Base-by-base conservation (phyloP, 2,329 filamentous ascomycete species). In the Fusarium denticulatum region DNA sequence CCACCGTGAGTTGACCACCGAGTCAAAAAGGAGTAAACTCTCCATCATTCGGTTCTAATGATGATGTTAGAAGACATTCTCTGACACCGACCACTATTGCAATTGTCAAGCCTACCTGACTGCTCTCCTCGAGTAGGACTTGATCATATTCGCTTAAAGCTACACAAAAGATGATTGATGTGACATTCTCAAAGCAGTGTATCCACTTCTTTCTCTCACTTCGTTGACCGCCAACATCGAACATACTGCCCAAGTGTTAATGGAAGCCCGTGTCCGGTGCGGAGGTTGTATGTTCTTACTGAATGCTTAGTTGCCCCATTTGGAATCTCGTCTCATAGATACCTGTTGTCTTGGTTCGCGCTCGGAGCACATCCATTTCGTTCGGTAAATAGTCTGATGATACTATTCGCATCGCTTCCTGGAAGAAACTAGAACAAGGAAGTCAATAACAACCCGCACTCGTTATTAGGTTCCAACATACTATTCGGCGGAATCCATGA, bases 131-230 rank as follows among this genome's bases (percentile, higher is more conserved):
- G 45, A 99, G 87, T 60, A 99, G 86, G 10, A 98, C 96, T 84
- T 99, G 96, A 80, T 99, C 96, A 82, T 99, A 99, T 84, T 99
- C 96, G 85, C 95, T 98, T 77, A 99, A 86, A 22, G 96, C 96
- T 71, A 99, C 96, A 80, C 96, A 99, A 84, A 99, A 99, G 77
- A 99, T 99, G 83, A 99, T 99, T 8, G 96, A 98, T 47, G 96
- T 99, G 79, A 99, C 96, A 79, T 98, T 98, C 83, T 99, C 96
- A 83, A 99, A 99, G 86, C 96, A 99, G 85, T 99, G 96, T 81
- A 99, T 99, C 96, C 96, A 99, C 86, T 99, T 99, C 87, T 99
- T 99, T 72, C 96, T 90, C 84, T 99, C 96, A 82, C 96, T 98
- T 81, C 96, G 88, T 84, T 99, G 96, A 30, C 96, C 96, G 72